Conservation (phyloP, 169 alveolate species). For the Amoebophrya sp. region DNA sequence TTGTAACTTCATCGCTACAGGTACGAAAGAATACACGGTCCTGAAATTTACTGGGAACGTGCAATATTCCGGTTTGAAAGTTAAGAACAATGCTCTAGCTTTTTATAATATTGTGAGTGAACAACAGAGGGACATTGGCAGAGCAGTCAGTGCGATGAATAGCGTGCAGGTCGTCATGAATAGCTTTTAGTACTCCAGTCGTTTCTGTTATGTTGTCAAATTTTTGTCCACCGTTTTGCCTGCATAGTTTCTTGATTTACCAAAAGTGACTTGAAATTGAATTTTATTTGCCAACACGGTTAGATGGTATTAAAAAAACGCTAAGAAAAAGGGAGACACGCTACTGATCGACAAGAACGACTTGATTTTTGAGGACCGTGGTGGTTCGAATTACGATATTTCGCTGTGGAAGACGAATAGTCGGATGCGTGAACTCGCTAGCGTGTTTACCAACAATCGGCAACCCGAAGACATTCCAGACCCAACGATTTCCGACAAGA, state of each 20-base stretch:
- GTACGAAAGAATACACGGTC: not conserved
- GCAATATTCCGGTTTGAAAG: not conserved
- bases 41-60: not conserved
- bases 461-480: not conserved
- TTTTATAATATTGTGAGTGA: too few species aligned
- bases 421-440: not conserved
- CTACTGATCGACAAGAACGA: conserved; percentile 10
- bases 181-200: too few species aligned
- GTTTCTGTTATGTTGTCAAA: too few species aligned
- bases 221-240: too few species aligned
- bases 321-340: conserved; percentile 24
- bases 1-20: not conserved
- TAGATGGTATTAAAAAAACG: too few species aligned
- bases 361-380: not conserved
- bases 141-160: too few species aligned
- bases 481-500: not conserved
- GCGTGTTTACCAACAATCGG: not conserved
- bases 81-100: too few species aligned
- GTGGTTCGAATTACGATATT: not conserved
- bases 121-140: too few species aligned
- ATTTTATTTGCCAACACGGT: too few species aligned
- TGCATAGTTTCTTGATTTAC: too few species aligned
- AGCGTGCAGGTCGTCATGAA: too few species aligned
- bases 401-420: not conserved
- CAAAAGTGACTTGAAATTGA: too few species aligned